Base-by-base conservation (phyloP, 306 rosid species). In the Luffa acutangula region DNA sequence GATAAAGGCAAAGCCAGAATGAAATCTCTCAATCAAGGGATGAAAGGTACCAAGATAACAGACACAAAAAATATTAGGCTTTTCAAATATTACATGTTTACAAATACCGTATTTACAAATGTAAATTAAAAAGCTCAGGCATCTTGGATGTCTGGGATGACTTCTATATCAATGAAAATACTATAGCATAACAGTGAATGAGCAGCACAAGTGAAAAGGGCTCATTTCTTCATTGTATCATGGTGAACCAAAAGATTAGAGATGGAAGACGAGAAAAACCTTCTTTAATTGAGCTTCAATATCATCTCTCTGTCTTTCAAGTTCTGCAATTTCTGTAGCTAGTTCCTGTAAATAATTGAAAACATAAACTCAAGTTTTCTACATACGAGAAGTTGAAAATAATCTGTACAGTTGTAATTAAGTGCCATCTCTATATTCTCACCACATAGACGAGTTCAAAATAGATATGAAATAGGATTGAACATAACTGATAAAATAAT, bases 221-320 rank as follows among this genome's bases (percentile, higher is more conserved):
- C 0, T 48, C 56, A 21, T 1, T 33, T 73, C 45, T 73, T 31
- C 43, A 13, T 31, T 33, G 9, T 73, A 73, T 45, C 39, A 3
- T 48, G 43, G 25, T 31, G 14, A 74, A 74, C 78, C 62, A 74
- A 25, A 34, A 74, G 43, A 74, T 34, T 9, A 6, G 42, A 58
- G 49, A 46, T 3, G 36, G 54, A 60, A 33, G 33, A 63, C 21
- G 15, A 76, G 75, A 13, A 62, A 80, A 75, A 95, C 99, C 98
- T 90, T 95, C 80, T 89, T 89, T 80, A 95, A 70, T 88, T 95
- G 90, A 79, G 93, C 97, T 88, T 93, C 97, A 62, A 95, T 94
- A 54, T 87, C 93, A 18, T 93, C 99, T 82, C 94, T 93, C 84
- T 91, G 89, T 65, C 39, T 86, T 89, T 95, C 94, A 78, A 95